Evolutionary conservation across 75 land plant species (phyloP).

Genomic region (Larix kaempferi): DNA sequence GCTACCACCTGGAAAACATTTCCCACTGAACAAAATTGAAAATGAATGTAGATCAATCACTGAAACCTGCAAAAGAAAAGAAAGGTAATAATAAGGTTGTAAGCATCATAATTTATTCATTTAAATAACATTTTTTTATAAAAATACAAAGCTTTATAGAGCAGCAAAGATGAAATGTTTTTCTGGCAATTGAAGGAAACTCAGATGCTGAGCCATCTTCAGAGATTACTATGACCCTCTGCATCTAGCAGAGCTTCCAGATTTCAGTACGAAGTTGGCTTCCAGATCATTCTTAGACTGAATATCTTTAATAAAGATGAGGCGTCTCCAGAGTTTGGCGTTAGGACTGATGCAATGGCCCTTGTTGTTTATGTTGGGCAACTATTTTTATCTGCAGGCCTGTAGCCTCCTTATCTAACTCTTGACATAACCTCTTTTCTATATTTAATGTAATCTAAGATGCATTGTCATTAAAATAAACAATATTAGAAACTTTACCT

Average conservation of each 20-base stretch:
- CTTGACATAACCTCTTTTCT: no score
- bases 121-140: no score
- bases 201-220: background rate
- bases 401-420: no score
- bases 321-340: constrained; percentile 1
- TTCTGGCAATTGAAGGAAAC: background rate
- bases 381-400: no score
- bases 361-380: no score
- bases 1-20: constrained; percentile 16
- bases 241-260: background rate
- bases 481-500: constrained; percentile 5
- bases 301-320: background rate
- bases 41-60: constrained; percentile 37
- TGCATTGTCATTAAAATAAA: background rate
- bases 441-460: constrained; percentile 6
- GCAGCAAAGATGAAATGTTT: background rate
- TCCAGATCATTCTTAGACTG: background rate
- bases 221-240: background rate
- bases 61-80: constrained; percentile 39
- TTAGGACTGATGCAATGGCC: background rate
- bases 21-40: constrained; percentile 32
- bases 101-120: no score
- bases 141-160: background rate
- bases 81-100: background rate
- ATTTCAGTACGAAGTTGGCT: background rate